These are phyloP conservation scores for Trypanosoma cruzi DNA, from an alignment of 208 protist species.

Conservation along the genomic window DNA sequence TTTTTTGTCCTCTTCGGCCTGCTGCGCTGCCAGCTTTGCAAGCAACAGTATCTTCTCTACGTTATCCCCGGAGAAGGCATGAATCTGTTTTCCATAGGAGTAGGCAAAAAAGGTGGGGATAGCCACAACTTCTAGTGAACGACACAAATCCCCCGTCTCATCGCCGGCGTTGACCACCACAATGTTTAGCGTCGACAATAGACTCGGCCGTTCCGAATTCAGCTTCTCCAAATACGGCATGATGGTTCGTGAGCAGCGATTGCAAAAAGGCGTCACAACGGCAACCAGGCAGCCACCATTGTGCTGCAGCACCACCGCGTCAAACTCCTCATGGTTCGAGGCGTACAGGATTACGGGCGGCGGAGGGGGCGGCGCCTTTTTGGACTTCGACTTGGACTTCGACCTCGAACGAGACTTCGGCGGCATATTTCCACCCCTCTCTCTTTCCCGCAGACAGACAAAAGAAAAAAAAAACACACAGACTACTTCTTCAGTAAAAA, in stretches of 20 bases:
- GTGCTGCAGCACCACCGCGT: slow-evolving; percentile 36
- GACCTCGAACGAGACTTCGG: background rate
- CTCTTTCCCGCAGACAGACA: too few species aligned
- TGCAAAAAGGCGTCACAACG: slow-evolving; percentile 57
- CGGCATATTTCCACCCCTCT: background rate
- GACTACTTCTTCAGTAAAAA: too few species aligned
- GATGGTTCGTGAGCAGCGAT: slow-evolving; percentile 42
- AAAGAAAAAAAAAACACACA: too few species aligned
- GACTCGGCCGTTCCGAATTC: slow-evolving; percentile 54
- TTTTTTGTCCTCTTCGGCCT: slow-evolving; percentile 24
- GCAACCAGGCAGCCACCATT: slow-evolving; percentile 54
- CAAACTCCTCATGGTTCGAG: slow-evolving; percentile 47
- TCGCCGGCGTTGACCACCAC: slow-evolving; percentile 58
- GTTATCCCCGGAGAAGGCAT: slow-evolving; percentile 68
- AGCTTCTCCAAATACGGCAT: slow-evolving; percentile 64
- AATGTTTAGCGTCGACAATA: slow-evolving; percentile 45
- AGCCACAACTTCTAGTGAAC: slow-evolving; percentile 37
- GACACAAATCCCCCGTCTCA: slow-evolving; percentile 46
- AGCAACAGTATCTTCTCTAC: slow-evolving; percentile 68
- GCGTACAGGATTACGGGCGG: slow-evolving; percentile 64
- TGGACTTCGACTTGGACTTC: slow-evolving; percentile 13
- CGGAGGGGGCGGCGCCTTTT: slow-evolving; percentile 45
- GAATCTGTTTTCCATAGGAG: slow-evolving; percentile 55
- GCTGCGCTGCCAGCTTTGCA: slow-evolving; percentile 49
- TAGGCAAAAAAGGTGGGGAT: slow-evolving; percentile 61